phyloP scores from a whole-genome alignment of 345 rosid species.

The Eucalyptus paniculata region DNA sequence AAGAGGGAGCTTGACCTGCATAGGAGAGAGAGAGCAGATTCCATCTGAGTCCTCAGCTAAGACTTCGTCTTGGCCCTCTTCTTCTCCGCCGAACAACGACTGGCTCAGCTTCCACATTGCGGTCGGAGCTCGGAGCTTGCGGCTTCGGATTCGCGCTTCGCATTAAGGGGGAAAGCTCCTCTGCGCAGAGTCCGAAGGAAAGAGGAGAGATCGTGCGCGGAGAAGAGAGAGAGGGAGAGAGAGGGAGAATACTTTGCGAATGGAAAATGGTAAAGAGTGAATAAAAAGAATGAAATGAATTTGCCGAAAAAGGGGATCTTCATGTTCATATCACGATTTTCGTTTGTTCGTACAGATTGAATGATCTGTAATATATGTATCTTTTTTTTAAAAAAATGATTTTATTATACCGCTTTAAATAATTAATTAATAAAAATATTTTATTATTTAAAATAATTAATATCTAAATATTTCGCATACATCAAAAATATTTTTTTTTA shows the following conservation, averaged over 20 bases:
- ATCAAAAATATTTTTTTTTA: too few relatives aligned
- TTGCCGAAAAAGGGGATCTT: neutral
- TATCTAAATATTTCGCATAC: too few relatives aligned
- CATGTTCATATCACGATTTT: neutral
- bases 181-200: neutral
- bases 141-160: neutral
- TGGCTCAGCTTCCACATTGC: slow-evolving; percentile 51
- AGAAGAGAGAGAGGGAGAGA: neutral
- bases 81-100: slow-evolving; percentile 12
- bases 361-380: too few relatives aligned
- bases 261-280: neutral
- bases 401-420: too few relatives aligned
- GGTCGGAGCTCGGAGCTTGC: neutral
- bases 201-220: neutral
- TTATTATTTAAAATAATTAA: too few relatives aligned
- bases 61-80: slow-evolving; percentile 31
- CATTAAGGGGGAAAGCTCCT: neutral
- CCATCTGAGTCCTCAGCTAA: slow-evolving; percentile 62
- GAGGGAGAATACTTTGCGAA: neutral
- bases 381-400: neutral
- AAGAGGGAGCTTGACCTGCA: slow-evolving; percentile 34
- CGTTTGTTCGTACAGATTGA: neutral
- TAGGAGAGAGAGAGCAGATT: slow-evolving; percentile 53
- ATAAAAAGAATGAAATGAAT: neutral
- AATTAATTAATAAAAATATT: too few relatives aligned